Percentiles rank a stretch among this genome's conserved stretches.
Conservation (phyloP, 352 stramenopile genomes). For the Thraustochytrium sp. region DNA sequence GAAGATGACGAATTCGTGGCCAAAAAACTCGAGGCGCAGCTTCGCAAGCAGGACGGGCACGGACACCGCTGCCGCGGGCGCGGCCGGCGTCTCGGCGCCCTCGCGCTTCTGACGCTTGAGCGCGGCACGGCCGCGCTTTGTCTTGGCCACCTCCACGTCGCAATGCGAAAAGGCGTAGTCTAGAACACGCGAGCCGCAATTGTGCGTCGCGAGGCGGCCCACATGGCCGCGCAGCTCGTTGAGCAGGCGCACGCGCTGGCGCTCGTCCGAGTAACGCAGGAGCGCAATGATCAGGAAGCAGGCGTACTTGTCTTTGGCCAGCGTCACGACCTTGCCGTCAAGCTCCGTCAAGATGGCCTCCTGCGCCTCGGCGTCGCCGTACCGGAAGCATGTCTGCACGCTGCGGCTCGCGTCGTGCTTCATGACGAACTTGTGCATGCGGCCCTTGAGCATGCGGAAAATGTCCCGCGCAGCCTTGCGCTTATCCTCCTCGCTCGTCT, state of each 20-base stretch:
- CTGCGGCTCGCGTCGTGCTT: constrained; percentile 91
- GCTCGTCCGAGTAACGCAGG: constrained; percentile 83
- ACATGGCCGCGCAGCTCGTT: constrained; percentile 87
- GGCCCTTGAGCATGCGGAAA: constrained; percentile 80
- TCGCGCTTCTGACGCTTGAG: not conserved
- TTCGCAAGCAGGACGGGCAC: constrained; percentile 55
- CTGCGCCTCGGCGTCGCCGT: constrained; percentile 76
- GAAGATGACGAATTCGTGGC: constrained; percentile 77
- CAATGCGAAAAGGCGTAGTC: constrained; percentile 66
- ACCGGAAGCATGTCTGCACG: constrained; percentile 89
- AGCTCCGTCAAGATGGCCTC: constrained; percentile 79
- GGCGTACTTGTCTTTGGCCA: constrained; percentile 91
- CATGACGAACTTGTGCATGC: constrained; percentile 85
- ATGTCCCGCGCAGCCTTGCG: constrained; percentile 64
- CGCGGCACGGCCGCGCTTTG: not conserved
- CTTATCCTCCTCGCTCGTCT: not conserved
- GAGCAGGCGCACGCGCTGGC: constrained; percentile 67
- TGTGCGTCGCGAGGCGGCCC: constrained; percentile 84
- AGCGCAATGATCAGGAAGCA: constrained; percentile 93
- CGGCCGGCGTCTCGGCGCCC: not conserved
- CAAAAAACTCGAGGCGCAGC: constrained; percentile 78
- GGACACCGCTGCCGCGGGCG: not conserved
- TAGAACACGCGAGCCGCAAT: constrained; percentile 83
- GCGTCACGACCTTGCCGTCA: constrained; percentile 75
- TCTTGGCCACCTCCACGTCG: constrained; percentile 12